Evolutionary conservation across 148 eudicot species (phyloP).

Genomic region (Rhododendron simsii): DNA sequence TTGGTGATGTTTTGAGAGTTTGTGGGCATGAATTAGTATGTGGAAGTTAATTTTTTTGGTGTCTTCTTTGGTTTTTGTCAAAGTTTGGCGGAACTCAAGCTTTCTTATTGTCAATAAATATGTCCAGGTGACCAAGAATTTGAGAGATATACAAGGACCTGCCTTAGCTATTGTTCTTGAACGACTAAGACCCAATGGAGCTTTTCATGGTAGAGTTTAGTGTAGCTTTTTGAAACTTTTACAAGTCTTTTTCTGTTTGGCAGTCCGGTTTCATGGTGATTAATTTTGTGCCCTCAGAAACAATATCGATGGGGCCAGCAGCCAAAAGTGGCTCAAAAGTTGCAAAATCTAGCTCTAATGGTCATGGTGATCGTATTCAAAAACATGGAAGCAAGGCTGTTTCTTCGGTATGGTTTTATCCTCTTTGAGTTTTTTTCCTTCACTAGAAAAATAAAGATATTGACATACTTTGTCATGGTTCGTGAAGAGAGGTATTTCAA

Average conservation of each 20-base stretch:
- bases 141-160: conserved; percentile 91
- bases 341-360: conserved; percentile 51
- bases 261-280: background rate
- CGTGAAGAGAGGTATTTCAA: conserved; percentile 52
- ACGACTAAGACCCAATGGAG: conserved; percentile 60
- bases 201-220: conserved; percentile 49
- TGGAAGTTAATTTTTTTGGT: background rate
- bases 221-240: background rate
- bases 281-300: conserved; percentile 35
- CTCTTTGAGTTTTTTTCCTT: background rate
- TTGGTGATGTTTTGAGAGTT: conserved; percentile 69
- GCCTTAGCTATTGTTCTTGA: conserved; percentile 77
- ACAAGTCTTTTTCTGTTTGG: background rate
- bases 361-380: conserved; percentile 53
- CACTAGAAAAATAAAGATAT: background rate
- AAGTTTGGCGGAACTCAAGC: background rate
- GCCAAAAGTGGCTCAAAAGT: conserved; percentile 48
- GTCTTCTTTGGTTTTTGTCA: background rate
- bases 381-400: conserved; percentile 64
- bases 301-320: conserved; percentile 34
- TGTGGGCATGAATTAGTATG: conserved; percentile 77
- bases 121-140: conserved; percentile 69
- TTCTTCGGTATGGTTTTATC: conserved; percentile 52
- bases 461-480: conserved; percentile 7
- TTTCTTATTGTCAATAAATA: background rate